A percentile compares a stretch with the other conserved stretches of the same genome.
Evolutionary conservation across 2,329 filamentous ascomycete genomes (phyloP).

Genomic region (Colletotrichum sp.): DNA sequence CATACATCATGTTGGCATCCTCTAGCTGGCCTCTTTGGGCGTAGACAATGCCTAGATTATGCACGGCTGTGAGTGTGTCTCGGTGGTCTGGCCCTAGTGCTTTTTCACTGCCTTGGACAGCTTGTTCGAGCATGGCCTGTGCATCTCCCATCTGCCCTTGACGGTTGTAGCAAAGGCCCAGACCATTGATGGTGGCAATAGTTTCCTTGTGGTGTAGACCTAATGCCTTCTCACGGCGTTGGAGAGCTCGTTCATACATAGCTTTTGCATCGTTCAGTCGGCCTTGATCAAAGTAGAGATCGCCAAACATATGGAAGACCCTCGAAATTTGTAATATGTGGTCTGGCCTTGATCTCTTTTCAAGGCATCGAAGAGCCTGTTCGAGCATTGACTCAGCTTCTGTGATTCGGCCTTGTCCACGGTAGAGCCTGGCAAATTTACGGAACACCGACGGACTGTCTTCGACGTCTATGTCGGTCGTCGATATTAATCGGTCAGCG

Average conservation of each 20-base stretch:
- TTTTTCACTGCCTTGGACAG: constrained; percentile 19
- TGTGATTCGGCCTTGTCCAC: background rate
- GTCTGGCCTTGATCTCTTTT: constrained; percentile 22
- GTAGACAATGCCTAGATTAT: background rate
- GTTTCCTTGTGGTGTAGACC: constrained; percentile 6
- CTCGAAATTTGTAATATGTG: constrained; percentile 17
- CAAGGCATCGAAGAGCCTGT: constrained; percentile 26
- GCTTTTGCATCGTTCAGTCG: constrained; percentile 28
- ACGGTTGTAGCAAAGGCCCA: background rate
- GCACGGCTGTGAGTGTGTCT: background rate
- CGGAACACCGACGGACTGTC: constrained; percentile 11
- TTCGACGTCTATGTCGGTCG: constrained; percentile 27
- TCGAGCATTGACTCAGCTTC: background rate
- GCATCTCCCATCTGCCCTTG: too few species aligned
- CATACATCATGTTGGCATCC: constrained; percentile 33
- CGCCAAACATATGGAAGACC: constrained; percentile 23
- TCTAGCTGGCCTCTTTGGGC: constrained; percentile 14
- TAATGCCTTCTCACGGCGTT: constrained; percentile 25
- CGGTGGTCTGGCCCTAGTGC: background rate
- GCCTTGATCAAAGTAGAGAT: constrained; percentile 24
- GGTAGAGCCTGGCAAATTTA: background rate
- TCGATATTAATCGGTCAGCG: constrained; percentile 19
- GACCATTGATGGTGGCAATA: background rate
- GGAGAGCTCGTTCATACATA: constrained; percentile 33
- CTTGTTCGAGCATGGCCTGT: background rate